Conservation (phyloP, 1,139 yeast species). For the Suhomyces guaymorum region DNA sequence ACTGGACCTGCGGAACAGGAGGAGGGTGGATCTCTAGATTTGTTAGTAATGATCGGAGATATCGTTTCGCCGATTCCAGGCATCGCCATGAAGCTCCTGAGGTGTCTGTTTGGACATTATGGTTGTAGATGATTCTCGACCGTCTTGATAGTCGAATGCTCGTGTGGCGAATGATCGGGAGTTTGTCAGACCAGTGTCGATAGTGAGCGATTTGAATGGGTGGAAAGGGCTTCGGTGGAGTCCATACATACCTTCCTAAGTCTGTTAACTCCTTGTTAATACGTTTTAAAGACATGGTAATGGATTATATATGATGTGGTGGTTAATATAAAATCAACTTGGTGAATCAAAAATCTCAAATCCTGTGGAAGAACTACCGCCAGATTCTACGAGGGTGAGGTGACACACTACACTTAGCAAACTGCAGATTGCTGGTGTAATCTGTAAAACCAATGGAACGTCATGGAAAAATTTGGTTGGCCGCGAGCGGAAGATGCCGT, state of each 20-base stretch:
- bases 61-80: too few relatives aligned
- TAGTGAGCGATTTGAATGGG: too few relatives aligned
- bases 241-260: constrained; percentile 79
- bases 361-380: constrained; percentile 10
- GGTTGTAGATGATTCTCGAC: too few relatives aligned
- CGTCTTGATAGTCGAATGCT: background rate
- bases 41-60: constrained; percentile 3
- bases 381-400: constrained; percentile 9
- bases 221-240: too few relatives aligned
- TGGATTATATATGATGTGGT: constrained; percentile 8
- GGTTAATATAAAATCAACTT: constrained; percentile 7
- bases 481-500: background rate
- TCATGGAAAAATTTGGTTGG: constrained; percentile 13
- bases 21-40: constrained; percentile 92
- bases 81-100: too few relatives aligned
- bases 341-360: constrained; percentile 6
- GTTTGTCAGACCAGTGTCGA: background rate
- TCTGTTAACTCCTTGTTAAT: constrained; percentile 94
- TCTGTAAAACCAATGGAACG: constrained; percentile 12
- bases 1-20: constrained; percentile 99
- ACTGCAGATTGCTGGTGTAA: constrained; percentile 8
- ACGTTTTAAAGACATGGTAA: constrained; percentile 83
- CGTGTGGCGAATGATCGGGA: background rate
- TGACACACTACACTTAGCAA: constrained; percentile 14
- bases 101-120: too few relatives aligned